Conservation (phyloP, 352 stramenopile species). For the Halophytophthora polymorphica region DNA sequence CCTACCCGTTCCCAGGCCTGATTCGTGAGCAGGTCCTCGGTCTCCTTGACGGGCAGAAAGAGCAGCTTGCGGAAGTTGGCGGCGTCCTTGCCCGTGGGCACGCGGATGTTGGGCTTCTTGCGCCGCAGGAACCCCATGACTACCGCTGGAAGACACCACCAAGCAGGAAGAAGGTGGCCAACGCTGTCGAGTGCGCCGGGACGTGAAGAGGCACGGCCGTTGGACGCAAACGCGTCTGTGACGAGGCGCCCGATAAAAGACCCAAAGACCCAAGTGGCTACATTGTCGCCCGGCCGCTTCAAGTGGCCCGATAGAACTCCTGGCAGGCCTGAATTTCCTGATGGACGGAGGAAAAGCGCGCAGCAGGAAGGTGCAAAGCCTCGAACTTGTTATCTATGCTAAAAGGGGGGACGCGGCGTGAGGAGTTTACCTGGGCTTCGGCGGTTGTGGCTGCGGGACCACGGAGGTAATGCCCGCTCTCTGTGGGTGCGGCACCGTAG, state of each 20-base stretch:
- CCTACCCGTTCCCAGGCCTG: slow-evolving; percentile 64
- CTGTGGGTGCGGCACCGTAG: slow-evolving; percentile 8
- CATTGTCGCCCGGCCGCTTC: too few species aligned
- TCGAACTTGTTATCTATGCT: background rate
- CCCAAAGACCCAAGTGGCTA: too few species aligned
- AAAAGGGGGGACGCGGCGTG: background rate
- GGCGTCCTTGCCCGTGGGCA: slow-evolving; percentile 64
- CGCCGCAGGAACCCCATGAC: slow-evolving; percentile 59
- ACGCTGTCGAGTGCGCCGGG: too few species aligned
- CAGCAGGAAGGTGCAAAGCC: too few species aligned
- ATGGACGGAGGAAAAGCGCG: too few species aligned
- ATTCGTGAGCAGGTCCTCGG: slow-evolving; percentile 63
- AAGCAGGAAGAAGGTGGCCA: slow-evolving; percentile 1
- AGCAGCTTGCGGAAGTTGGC: slow-evolving; percentile 81
- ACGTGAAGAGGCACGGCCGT: background rate
- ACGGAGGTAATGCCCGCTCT: slow-evolving; percentile 9
- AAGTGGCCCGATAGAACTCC: too few species aligned
- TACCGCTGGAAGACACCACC: background rate
- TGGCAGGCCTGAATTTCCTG: too few species aligned
- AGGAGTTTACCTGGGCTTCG: background rate
- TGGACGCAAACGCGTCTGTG: too few species aligned
- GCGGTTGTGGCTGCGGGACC: slow-evolving; percentile 9
- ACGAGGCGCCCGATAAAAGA: too few species aligned
- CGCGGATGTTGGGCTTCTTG: slow-evolving; percentile 65
- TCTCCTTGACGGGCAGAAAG: slow-evolving; percentile 69